phyloP scores from a whole-genome alignment of 2,329 filamentous ascomycete species.

The Colletotrichum sp. region DNA sequence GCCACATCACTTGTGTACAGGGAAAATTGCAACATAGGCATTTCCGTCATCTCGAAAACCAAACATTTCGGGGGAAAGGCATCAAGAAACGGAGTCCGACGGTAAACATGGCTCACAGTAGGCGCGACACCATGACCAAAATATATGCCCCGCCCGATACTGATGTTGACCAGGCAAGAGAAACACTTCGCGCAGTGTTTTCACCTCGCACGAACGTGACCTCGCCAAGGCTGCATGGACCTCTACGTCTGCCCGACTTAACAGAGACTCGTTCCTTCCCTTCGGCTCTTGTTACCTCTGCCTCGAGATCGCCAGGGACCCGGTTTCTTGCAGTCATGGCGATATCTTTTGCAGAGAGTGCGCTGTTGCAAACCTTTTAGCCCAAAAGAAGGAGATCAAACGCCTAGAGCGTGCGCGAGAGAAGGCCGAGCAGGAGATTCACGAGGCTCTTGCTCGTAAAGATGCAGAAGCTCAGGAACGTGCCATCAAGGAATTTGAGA shows the following conservation, averaged over 20 bases:
- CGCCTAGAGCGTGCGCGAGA: slow-evolving; percentile 73
- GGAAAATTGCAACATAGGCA: neutral
- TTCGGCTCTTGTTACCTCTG: slow-evolving; percentile 91
- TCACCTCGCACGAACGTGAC: slow-evolving; percentile 88
- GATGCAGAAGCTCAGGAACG: slow-evolving; percentile 74
- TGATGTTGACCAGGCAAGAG: slow-evolving; percentile 66
- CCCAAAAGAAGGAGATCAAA: slow-evolving; percentile 91
- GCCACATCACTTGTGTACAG: neutral
- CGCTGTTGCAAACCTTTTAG: slow-evolving; percentile 86
- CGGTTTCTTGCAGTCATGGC: slow-evolving; percentile 82
- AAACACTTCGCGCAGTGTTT: slow-evolving; percentile 91
- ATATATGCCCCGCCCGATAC: neutral
- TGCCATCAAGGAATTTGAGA: slow-evolving; percentile 83
- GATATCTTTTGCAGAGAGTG: slow-evolving; percentile 97
- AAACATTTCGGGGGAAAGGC: neutral
- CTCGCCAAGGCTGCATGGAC: slow-evolving; percentile 85
- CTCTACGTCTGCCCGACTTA: slow-evolving; percentile 80
- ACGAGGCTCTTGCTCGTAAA: slow-evolving; percentile 62
- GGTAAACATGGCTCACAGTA: slow-evolving; percentile 56
- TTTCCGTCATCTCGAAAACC: neutral
- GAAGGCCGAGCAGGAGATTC: slow-evolving; percentile 63
- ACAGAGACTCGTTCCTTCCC: slow-evolving; percentile 88
- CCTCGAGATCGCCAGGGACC: slow-evolving; percentile 78
- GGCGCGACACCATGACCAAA: slow-evolving; percentile 19
- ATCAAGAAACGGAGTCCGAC: neutral